A percentile compares a stretch with the other conserved stretches of the same genome.
These are phyloP conservation scores for Pneumocystis sp. DNA, from an alignment of 1,139 yeast species.

Conservation along the genomic window DNA sequence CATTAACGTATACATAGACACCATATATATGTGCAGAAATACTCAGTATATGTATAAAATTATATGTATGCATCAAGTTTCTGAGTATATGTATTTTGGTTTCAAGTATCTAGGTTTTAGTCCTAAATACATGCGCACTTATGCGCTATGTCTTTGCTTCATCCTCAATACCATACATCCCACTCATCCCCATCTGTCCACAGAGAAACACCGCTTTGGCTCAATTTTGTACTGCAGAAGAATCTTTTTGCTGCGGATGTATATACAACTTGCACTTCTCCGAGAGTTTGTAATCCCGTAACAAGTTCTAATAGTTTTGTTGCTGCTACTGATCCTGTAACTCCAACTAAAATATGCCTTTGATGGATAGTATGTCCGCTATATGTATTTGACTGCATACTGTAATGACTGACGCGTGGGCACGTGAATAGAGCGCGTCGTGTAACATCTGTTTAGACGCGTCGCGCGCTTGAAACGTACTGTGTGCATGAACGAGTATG, in stretches of 20 bases:
- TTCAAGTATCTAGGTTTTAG: no score
- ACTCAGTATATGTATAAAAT: no score
- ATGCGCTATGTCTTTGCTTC: conserved; percentile 33
- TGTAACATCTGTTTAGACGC: no score
- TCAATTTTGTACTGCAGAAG: background rate
- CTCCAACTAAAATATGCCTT: conserved; percentile 71
- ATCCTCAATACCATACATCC: conserved; percentile 20
- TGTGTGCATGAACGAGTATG: background rate
- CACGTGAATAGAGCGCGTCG: no score
- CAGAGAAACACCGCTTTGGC: conserved; percentile 57
- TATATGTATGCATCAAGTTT: no score
- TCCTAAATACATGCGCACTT: no score
- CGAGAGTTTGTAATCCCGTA: conserved; percentile 43
- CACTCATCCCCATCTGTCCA: conserved; percentile 95
- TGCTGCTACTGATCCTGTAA: conserved; percentile 94
- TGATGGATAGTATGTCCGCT: conserved; percentile 27
- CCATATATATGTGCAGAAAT: no score
- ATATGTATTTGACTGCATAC: background rate
- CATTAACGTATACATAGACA: no score
- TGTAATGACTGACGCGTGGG: background rate
- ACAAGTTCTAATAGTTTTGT: conserved; percentile 79
- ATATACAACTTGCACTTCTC: conserved; percentile 71
- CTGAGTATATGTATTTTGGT: no score
- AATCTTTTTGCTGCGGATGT: conserved; percentile 26
- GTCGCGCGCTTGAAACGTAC: background rate